phyloP scores from a whole-genome alignment of 2,329 filamentous ascomycete species.

The Tolypocladium amazonense region DNA sequence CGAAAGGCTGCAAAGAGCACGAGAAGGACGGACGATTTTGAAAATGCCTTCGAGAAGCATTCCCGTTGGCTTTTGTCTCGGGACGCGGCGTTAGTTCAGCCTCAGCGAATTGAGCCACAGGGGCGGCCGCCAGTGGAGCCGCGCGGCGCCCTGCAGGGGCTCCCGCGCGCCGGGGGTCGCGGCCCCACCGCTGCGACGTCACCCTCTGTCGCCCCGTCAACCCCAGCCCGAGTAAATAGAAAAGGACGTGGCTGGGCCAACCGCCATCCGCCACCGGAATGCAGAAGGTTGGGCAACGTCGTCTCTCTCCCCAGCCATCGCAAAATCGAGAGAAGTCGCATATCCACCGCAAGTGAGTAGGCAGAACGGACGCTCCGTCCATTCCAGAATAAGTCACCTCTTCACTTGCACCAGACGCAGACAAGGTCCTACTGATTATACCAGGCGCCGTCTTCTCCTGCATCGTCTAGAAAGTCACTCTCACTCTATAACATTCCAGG shows the following conservation, averaged over 20 bases:
- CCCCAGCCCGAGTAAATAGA: constrained; percentile 16
- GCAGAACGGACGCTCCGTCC: neutral
- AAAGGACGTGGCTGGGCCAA: constrained; percentile 21
- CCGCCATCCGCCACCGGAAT: constrained; percentile 7
- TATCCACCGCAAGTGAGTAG: neutral
- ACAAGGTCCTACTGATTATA: neutral
- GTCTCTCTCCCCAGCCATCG: constrained; percentile 1
- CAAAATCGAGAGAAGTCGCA: neutral
- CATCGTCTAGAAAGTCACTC: neutral
- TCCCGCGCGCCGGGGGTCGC: neutral
- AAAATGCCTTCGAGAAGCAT: too few species aligned
- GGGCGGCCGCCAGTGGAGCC: neutral
- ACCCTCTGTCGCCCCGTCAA: constrained; percentile 14
- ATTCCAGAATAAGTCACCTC: neutral
- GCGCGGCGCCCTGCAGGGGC: neutral
- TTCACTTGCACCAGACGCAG: neutral
- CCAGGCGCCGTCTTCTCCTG: neutral
- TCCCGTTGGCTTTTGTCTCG: too few species aligned
- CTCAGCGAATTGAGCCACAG: neutral
- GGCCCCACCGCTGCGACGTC: constrained; percentile 7
- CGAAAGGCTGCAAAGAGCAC: neutral
- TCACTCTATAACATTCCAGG: neutral
- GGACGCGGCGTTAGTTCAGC: neutral
- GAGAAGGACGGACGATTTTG: too few species aligned
- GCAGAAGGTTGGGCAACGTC: neutral